A percentile compares a stretch with the other conserved stretches of the same genome.
Evolutionary conservation across 306 rosid species (phyloP).

Genomic region (Senna tora): DNA sequence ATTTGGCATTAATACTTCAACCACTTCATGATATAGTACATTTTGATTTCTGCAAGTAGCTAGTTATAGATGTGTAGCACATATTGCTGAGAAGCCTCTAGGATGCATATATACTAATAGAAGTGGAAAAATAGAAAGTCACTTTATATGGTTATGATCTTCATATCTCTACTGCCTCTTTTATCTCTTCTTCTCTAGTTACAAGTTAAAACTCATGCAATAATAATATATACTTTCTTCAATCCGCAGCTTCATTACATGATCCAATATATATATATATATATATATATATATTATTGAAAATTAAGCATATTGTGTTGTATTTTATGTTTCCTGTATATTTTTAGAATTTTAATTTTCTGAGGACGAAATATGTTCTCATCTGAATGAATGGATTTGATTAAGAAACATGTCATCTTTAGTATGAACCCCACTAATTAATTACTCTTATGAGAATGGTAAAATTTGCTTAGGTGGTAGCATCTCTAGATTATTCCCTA

Average conservation of each 20-base stretch:
- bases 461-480: not conserved
- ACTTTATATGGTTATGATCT: conserved; percentile 41
- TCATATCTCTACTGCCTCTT: conserved; percentile 24
- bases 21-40: conserved; percentile 46
- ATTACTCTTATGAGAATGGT: no score
- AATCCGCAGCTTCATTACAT: conserved; percentile 35
- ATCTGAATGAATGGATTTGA: no score
- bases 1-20: conserved; percentile 54
- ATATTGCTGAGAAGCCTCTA: conserved; percentile 42
- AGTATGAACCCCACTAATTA: not conserved
- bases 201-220: conserved; percentile 15
- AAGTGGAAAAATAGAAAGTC: conserved; percentile 41
- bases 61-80: conserved; percentile 46
- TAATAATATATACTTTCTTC: conserved; percentile 22
- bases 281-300: no score
- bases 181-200: conserved; percentile 15
- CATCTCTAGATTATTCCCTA: conserved; percentile 34
- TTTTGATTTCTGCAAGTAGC: conserved; percentile 50
- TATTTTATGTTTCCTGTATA: not conserved
- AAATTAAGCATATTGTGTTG: not conserved
- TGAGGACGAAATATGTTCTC: not conserved
- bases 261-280: not conserved
- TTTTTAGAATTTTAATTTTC: not conserved
- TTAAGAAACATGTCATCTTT: not conserved
- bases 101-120: conserved; percentile 36